Evolutionary conservation across 495 filamentous ascomycete genomes (phyloP).

Genomic region (Xylaria grammica): DNA sequence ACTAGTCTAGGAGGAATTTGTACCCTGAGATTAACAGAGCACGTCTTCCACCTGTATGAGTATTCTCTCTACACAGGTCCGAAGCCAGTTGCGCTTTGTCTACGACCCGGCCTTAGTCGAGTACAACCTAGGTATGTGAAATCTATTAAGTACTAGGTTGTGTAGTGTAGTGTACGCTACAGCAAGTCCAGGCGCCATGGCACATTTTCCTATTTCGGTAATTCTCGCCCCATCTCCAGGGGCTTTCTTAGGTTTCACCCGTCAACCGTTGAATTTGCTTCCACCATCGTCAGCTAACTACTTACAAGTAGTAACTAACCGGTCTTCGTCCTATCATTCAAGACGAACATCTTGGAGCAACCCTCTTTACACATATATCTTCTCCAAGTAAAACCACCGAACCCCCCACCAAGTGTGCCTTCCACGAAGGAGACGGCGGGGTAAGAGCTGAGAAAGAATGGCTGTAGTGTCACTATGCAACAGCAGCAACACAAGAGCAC

Average conservation of each 20-base stretch:
- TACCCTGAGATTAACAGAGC: neutral
- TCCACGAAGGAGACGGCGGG: neutral
- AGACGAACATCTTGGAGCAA: slow-evolving; percentile 17
- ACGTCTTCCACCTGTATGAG: too few relatives aligned
- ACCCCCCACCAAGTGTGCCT: neutral
- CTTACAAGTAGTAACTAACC: too few relatives aligned
- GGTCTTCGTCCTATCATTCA: neutral
- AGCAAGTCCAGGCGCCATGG: slow-evolving; percentile 1
- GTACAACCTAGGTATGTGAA: too few relatives aligned
- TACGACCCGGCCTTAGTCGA: too few relatives aligned
- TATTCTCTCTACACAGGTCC: slow-evolving; percentile 4
- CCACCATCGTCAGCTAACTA: slow-evolving; percentile 6
- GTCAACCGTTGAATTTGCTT: slow-evolving; percentile 11
- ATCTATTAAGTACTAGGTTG: neutral
- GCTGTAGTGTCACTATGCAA: slow-evolving; percentile 12
- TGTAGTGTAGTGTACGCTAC: neutral
- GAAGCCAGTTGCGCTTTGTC: neutral
- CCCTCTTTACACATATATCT: neutral
- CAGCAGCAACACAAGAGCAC: slow-evolving; percentile 9
- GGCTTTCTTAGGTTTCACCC: neutral
- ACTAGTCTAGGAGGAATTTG: slow-evolving; percentile 15
- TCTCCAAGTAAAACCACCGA: neutral
- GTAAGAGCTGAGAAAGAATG: neutral
- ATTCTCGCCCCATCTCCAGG: slow-evolving; percentile 3
- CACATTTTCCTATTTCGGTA: slow-evolving; percentile 15